phyloP scores from a whole-genome alignment of 1,139 yeast species.

The Taiozyma sp. region DNA sequence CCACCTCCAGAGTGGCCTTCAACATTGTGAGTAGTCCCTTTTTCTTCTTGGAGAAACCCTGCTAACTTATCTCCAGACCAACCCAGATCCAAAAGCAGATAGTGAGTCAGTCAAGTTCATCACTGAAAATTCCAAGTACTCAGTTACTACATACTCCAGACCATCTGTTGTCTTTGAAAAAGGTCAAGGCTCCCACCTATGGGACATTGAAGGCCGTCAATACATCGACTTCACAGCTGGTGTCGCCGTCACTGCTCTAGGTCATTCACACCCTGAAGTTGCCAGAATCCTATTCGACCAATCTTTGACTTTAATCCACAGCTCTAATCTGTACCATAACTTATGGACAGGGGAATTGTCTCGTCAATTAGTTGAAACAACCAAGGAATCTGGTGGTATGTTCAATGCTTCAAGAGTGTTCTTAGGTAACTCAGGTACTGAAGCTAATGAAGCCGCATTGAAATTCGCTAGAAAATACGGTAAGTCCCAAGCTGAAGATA shows the following conservation, averaged over 20 bases:
- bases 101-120: constrained; percentile 31
- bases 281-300: constrained; percentile 70
- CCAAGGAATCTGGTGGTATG: constrained; percentile 75
- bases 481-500: constrained; percentile 46
- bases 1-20: constrained; percentile 6
- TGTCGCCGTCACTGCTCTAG: constrained; percentile 93
- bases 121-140: constrained; percentile 43
- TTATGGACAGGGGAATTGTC: constrained; percentile 81
- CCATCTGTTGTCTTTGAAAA: constrained; percentile 68
- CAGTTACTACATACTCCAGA: constrained; percentile 80
- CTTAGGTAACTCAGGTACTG: constrained; percentile 90
- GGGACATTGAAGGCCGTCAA: constrained; percentile 73
- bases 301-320: constrained; percentile 68
- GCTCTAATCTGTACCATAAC: constrained; percentile 83
- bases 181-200: constrained; percentile 70
- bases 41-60: not conserved
- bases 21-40: constrained; percentile 2
- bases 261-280: constrained; percentile 76
- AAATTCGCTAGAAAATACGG: constrained; percentile 93
- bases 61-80: constrained; percentile 5
- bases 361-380: constrained; percentile 62
- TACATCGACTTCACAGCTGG: constrained; percentile 94
- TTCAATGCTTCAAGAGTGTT: constrained; percentile 77
- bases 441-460: constrained; percentile 96
- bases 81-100: constrained; percentile 11